Conservation (phyloP, 1,139 yeast genomes). For the Candida sanyaensis region DNA sequence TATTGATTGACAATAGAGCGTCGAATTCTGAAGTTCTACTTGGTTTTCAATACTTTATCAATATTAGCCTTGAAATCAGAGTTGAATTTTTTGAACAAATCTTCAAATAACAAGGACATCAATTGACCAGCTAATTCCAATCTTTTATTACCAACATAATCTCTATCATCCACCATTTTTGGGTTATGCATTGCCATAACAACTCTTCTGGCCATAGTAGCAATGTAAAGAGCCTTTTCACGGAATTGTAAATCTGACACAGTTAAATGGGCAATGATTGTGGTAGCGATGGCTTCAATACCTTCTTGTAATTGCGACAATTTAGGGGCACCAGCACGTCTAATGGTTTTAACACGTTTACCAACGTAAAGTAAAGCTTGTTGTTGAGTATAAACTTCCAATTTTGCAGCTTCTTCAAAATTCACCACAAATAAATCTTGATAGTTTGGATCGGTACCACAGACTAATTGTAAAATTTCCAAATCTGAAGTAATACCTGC, state of each 20-base stretch:
- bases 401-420: constrained; percentile 88
- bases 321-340: constrained; percentile 84
- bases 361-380: constrained; percentile 94
- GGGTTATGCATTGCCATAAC: constrained; percentile 95
- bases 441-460: constrained; percentile 84
- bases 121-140: constrained; percentile 96
- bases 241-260: constrained; percentile 86
- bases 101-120: constrained; percentile 93
- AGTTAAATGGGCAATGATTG: constrained; percentile 92
- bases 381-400: constrained; percentile 86
- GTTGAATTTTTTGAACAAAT: constrained; percentile 93
- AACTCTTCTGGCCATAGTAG: constrained; percentile 95
- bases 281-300: constrained; percentile 94
- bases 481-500: constrained; percentile 93
- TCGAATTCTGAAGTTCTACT: constrained; percentile 95
- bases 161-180: constrained; percentile 95
- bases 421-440: constrained; percentile 92
- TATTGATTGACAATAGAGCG: constrained; percentile 83
- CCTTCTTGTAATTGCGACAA: constrained; percentile 88
- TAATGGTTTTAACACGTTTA: constrained; percentile 83
- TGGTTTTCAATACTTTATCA: constrained; percentile 91
- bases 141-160: constrained; percentile 97
- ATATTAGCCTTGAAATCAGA: constrained; percentile 91
- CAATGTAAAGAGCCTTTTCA: constrained; percentile 91
- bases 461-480: constrained; percentile 90